A percentile compares a stretch with the other conserved stretches of the same genome.
phyloP scores from a whole-genome alignment of 495 filamentous ascomycete genomes.

The Bacidia rubella region DNA sequence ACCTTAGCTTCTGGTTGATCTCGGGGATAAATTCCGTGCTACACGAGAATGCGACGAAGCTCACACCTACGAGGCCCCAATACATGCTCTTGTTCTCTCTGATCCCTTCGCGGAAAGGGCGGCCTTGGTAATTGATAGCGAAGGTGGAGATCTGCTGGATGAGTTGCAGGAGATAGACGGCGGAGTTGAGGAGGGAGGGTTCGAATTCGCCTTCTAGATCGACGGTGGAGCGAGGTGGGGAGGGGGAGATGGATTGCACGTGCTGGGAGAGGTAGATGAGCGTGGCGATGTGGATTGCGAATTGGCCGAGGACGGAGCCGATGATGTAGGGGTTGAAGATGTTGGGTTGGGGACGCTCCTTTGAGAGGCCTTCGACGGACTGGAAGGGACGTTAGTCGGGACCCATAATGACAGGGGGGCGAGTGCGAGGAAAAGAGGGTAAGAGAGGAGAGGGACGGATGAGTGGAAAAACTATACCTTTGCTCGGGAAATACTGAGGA shows the following conservation, averaged over 20 bases:
- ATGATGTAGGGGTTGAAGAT: conserved; percentile 99
- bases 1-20: conserved; percentile 80
- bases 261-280: conserved; percentile 88
- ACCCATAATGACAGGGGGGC: background rate
- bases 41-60: conserved; percentile 84
- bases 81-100: conserved; percentile 96
- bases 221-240: conserved; percentile 53
- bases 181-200: conserved; percentile 88
- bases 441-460: background rate
- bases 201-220: conserved; percentile 93
- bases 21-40: conserved; percentile 94
- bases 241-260: conserved; percentile 56
- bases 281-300: conserved; percentile 88
- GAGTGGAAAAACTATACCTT: conserved; percentile 39
- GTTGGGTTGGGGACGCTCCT: conserved; percentile 94
- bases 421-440: background rate
- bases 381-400: conserved; percentile 17
- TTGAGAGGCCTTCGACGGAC: conserved; percentile 87
- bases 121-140: conserved; percentile 97
- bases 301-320: conserved; percentile 92
- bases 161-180: conserved; percentile 93
- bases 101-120: conserved; percentile 92
- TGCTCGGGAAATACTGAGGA: conserved; percentile 89
- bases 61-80: conserved; percentile 81
- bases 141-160: conserved; percentile 99